Conservation (phyloP, 768 basidiomycete species). For the Xerocomellus intermedius region DNA sequence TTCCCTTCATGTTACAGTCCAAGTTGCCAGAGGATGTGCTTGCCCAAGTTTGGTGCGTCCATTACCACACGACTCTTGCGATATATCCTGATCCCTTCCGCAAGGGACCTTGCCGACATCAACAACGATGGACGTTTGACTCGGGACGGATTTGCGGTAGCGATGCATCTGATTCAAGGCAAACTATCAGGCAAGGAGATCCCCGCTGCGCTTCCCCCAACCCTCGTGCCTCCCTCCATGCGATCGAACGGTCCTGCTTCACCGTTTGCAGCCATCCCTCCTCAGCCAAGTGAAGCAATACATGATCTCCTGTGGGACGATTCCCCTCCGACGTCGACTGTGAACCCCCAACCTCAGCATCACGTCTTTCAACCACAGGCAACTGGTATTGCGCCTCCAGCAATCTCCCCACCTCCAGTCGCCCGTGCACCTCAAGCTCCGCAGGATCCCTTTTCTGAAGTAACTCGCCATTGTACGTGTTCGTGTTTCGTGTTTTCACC, state of each 20-base stretch:
- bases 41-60: conserved; percentile 86
- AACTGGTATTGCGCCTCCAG: conserved; percentile 33
- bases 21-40: conserved; percentile 77
- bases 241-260: conserved; percentile 42
- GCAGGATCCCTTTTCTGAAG: conserved; percentile 53
- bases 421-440: conserved; percentile 17
- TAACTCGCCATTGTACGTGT: conserved; percentile 24
- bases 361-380: conserved; percentile 35
- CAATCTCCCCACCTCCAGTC: conserved; percentile 30
- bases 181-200: conserved; percentile 79
- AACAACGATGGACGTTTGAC: conserved; percentile 84
- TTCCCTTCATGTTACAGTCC: conserved; percentile 93
- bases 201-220: conserved; percentile 64
- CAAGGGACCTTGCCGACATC: conserved; percentile 92
- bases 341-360: conserved; percentile 34
- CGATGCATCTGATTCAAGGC: conserved; percentile 88
- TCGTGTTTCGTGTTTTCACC: not conserved
- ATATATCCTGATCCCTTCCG: not conserved
- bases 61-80: not conserved
- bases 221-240: conserved; percentile 81
- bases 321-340: conserved; percentile 41
- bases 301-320: conserved; percentile 57
- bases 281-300: conserved; percentile 39
- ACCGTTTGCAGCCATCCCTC: conserved; percentile 39
- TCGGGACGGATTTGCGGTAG: conserved; percentile 92